These are phyloP conservation scores for Hortiboletus rubellus DNA, from an alignment of 1,284 basidiomycete species.

Conservation along the genomic window DNA sequence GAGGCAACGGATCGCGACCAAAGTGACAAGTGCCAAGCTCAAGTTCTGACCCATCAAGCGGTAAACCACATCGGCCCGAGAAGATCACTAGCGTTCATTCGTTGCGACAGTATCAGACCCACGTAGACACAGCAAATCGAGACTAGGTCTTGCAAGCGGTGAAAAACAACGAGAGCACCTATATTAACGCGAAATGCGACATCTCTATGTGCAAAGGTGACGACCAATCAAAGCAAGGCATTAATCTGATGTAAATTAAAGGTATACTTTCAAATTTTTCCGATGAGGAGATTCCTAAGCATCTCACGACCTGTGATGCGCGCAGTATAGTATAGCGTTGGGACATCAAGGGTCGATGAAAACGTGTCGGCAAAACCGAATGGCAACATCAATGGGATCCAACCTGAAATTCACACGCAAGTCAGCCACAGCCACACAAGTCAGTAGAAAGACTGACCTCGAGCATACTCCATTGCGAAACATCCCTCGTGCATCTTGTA, in stretches of 20 bases:
- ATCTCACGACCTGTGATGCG: constrained; percentile 85
- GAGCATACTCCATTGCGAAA: constrained; percentile 93
- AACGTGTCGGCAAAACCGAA: constrained; percentile 90
- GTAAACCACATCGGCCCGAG: too few relatives aligned
- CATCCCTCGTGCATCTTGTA: constrained; percentile 97
- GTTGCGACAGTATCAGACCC: not conserved
- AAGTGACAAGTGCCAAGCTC: too few relatives aligned
- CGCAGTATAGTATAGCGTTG: constrained; percentile 79
- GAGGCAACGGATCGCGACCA: not conserved
- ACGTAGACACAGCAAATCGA: not conserved
- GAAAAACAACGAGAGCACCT: too few relatives aligned
- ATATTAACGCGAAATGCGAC: not conserved
- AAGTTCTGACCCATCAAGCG: too few relatives aligned
- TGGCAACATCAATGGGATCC: constrained; percentile 90
- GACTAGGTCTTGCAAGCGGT: not conserved
- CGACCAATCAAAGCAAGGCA: not conserved
- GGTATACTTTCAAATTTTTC: constrained; percentile 67
- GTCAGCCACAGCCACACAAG: not conserved
- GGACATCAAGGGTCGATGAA: constrained; percentile 87
- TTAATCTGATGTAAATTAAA: not conserved
- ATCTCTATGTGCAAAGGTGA: constrained; percentile 1
- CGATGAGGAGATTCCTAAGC: constrained; percentile 75
- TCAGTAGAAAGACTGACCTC: constrained; percentile 54
- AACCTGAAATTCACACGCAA: constrained; percentile 50
- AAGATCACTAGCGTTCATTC: not conserved